Conservation (phyloP, 2,329 filamentous ascomycete genomes). For the Catunica adiposa region DNA sequence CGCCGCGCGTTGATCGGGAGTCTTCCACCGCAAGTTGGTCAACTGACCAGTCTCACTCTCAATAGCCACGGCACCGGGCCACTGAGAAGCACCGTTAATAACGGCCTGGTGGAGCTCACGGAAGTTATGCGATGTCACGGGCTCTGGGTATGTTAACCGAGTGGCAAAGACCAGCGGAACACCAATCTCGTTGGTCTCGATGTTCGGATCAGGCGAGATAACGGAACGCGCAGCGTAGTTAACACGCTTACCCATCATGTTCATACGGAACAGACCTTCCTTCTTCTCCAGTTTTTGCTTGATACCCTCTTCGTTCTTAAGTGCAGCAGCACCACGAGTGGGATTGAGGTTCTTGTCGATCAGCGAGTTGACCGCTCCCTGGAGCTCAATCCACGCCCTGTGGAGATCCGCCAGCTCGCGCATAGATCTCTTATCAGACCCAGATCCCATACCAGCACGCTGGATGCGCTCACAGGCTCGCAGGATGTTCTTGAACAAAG, state of each 20-base stretch:
- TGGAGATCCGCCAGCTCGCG: conserved; percentile 61
- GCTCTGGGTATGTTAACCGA: conserved; percentile 91
- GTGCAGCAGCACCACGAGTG: conserved; percentile 58
- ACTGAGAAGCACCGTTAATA: conserved; percentile 82
- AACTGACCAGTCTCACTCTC: conserved; percentile 93
- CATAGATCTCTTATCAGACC: neutral
- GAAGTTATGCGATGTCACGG: conserved; percentile 94
- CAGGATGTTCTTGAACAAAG: conserved; percentile 70
- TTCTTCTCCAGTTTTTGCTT: conserved; percentile 98
- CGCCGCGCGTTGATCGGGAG: conserved; percentile 69
- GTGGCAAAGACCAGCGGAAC: conserved; percentile 95
- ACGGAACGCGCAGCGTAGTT: conserved; percentile 96
- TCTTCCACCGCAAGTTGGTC: conserved; percentile 74
- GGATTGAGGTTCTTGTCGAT: conserved; percentile 83
- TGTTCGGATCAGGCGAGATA: conserved; percentile 95
- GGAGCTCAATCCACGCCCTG: conserved; percentile 65
- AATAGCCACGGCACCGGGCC: conserved; percentile 86
- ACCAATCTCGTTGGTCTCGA: conserved; percentile 97
- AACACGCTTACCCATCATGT: conserved; percentile 99
- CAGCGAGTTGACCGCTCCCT: conserved; percentile 81
- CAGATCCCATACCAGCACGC: conserved; percentile 9
- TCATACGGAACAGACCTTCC: conserved; percentile 93
- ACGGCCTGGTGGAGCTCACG: conserved; percentile 91
- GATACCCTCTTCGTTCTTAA: conserved; percentile 77
- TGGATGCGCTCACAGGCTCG: conserved; percentile 44